Conservation (phyloP, 371 early-diverging fungal genomes). For the Actinomortierella wolfii region DNA sequence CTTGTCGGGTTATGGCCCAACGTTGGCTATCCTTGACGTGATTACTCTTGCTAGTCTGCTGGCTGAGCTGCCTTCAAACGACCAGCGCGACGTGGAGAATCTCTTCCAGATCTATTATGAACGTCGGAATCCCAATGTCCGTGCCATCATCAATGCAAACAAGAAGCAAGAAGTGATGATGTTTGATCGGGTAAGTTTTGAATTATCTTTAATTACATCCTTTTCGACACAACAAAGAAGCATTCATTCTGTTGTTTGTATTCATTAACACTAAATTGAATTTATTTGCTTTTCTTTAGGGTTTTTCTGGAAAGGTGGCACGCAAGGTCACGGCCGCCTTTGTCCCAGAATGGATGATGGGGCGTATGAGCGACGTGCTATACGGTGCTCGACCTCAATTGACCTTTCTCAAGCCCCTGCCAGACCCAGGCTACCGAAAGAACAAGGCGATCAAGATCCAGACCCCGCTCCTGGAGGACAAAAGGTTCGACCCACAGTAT, state of each 20-base stretch:
- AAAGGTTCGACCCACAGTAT: slow-evolving; percentile 12
- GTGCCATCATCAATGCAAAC: slow-evolving; percentile 15
- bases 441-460: slow-evolving; percentile 16
- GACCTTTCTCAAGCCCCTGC: slow-evolving; percentile 19
- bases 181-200: slow-evolving; percentile 23
- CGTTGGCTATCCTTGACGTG: slow-evolving; percentile 23
- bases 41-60: slow-evolving; percentile 30
- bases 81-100: slow-evolving; percentile 23
- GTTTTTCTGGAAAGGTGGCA: slow-evolving; percentile 21
- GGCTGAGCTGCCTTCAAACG: slow-evolving; percentile 30
- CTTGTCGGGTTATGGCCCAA: slow-evolving; percentile 33
- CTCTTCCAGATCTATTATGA: slow-evolving; percentile 30
- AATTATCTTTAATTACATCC: neutral
- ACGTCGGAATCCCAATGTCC: slow-evolving; percentile 23
- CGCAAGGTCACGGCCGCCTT: slow-evolving; percentile 26
- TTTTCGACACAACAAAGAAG: neutral
- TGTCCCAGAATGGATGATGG: slow-evolving; percentile 11
- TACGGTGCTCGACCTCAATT: slow-evolving; percentile 25
- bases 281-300: slow-evolving; percentile 9
- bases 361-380: slow-evolving; percentile 15
- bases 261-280: no score
- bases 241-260: neutral
- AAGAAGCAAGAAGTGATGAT: slow-evolving; percentile 19
- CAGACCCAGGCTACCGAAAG: slow-evolving; percentile 10
- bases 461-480: slow-evolving; percentile 18